Conservation (phyloP, 495 filamentous ascomycete species). For the Neurospora sp. region DNA sequence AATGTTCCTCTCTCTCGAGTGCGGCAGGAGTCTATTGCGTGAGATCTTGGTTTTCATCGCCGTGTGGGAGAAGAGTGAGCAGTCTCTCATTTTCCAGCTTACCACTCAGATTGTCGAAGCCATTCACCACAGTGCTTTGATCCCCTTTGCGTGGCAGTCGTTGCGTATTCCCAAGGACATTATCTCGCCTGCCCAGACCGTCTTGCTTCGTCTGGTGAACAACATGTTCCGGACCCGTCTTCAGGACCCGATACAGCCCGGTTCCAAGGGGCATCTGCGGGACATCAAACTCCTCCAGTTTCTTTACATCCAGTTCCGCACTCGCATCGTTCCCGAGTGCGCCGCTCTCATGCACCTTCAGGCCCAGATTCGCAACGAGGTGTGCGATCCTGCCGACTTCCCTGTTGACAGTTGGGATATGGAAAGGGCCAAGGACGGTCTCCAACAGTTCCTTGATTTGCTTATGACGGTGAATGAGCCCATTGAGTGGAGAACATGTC, state of each 20-base stretch:
- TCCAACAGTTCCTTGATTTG: slow-evolving; percentile 88
- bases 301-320: slow-evolving; percentile 84
- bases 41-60: slow-evolving; percentile 93
- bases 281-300: slow-evolving; percentile 64
- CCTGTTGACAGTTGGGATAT: slow-evolving; percentile 95
- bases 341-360: slow-evolving; percentile 88
- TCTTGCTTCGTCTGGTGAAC: slow-evolving; percentile 80
- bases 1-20: slow-evolving; percentile 75
- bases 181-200: slow-evolving; percentile 86
- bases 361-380: slow-evolving; percentile 60
- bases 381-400: slow-evolving; percentile 57
- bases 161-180: slow-evolving; percentile 90
- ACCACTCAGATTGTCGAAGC: slow-evolving; percentile 93
- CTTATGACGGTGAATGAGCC: slow-evolving; percentile 83
- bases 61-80: slow-evolving; percentile 87
- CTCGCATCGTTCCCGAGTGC: slow-evolving; percentile 83
- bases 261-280: slow-evolving; percentile 36
- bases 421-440: slow-evolving; percentile 74
- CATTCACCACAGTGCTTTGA: slow-evolving; percentile 73
- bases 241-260: slow-evolving; percentile 45
- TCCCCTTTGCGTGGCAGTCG: slow-evolving; percentile 84
- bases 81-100: slow-evolving; percentile 86
- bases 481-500: slow-evolving; percentile 43
- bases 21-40: slow-evolving; percentile 74
- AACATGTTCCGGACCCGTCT: slow-evolving; percentile 70